Conservation (phyloP, 164 flowering plant species). For the Umbilicus rupestris region DNA sequence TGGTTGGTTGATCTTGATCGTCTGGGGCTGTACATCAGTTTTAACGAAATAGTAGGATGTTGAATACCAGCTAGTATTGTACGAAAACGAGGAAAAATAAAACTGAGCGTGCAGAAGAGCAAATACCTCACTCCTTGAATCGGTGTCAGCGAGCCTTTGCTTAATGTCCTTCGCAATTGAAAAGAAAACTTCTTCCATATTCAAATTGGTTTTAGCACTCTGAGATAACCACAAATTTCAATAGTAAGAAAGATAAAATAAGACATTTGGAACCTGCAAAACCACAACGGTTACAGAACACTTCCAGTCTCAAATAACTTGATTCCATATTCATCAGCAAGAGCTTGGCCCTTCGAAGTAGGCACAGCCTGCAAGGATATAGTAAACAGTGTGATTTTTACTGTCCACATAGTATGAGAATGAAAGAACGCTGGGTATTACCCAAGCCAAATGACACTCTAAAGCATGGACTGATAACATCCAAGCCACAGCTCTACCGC, state of each 20-base stretch:
- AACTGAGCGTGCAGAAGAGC: neutral
- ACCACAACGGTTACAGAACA: neutral
- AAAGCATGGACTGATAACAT: neutral
- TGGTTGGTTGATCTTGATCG: constrained; percentile 8
- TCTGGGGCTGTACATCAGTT: constrained; percentile 5
- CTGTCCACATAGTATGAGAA: neutral
- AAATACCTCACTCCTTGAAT: constrained; percentile 21
- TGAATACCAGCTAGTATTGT: neutral
- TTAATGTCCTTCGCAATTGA: constrained; percentile 25
- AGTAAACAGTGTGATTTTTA: neutral
- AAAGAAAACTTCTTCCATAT: constrained; percentile 29
- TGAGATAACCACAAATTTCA: neutral
- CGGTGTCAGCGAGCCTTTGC: constrained; percentile 24
- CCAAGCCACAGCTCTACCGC: neutral
- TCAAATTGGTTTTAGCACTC: constrained; percentile 24
- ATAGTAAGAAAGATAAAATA: neutral
- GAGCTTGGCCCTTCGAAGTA: constrained; percentile 31
- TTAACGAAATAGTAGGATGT: neutral
- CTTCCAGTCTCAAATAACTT: constrained; percentile 35
- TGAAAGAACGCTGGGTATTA: neutral
- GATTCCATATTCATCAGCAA: constrained; percentile 35
- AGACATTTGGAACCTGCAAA: neutral
- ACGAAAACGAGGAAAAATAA: neutral
- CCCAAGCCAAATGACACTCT: neutral
- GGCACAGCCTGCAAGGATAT: constrained; percentile 22